A percentile compares a stretch with the other conserved stretches of the same genome.
These are phyloP conservation scores for Salvia splendens DNA, from an alignment of 257 asterid species.

Conservation along the genomic window DNA sequence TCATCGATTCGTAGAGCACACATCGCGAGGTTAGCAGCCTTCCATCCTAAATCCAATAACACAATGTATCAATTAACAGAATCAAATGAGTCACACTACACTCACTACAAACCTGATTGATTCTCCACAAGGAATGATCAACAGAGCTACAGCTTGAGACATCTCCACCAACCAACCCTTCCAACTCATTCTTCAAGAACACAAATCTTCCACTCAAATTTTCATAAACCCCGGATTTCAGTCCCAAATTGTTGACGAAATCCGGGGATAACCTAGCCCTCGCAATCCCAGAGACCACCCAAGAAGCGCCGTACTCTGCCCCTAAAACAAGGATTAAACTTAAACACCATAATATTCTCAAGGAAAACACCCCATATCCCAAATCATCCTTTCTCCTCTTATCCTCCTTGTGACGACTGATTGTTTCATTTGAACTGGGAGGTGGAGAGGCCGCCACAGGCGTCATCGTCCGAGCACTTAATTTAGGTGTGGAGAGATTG, in stretches of 20 bases:
- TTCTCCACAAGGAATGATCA: conserved; percentile 54
- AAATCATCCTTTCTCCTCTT: conserved; percentile 39
- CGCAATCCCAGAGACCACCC: conserved; percentile 45
- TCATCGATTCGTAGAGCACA: conserved; percentile 48
- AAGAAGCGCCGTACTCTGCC: conserved; percentile 51
- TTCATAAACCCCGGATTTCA: conserved; percentile 40
- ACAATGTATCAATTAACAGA: background rate
- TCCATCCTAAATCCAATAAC: conserved; percentile 49
- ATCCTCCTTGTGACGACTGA: conserved; percentile 33
- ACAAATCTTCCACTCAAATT: conserved; percentile 41
- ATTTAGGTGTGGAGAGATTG: conserved; percentile 45
- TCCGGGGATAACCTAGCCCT: conserved; percentile 40
- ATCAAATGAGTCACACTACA: background rate
- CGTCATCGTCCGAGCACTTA: conserved; percentile 18
- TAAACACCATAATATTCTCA: conserved; percentile 41
- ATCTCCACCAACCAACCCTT: conserved; percentile 31
- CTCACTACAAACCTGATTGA: conserved; percentile 54
- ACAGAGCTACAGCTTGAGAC: conserved; percentile 40
- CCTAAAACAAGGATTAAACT: conserved; percentile 39
- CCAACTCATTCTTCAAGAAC: conserved; percentile 58
- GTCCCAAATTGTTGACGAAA: conserved; percentile 45
- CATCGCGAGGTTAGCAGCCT: conserved; percentile 56
- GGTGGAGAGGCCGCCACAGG: conserved; percentile 31
- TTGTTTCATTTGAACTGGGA: conserved; percentile 32
- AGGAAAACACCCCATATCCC: conserved; percentile 31